Base-by-base conservation (phyloP, 345 rosid species). In the Conringia planisiliqua region DNA sequence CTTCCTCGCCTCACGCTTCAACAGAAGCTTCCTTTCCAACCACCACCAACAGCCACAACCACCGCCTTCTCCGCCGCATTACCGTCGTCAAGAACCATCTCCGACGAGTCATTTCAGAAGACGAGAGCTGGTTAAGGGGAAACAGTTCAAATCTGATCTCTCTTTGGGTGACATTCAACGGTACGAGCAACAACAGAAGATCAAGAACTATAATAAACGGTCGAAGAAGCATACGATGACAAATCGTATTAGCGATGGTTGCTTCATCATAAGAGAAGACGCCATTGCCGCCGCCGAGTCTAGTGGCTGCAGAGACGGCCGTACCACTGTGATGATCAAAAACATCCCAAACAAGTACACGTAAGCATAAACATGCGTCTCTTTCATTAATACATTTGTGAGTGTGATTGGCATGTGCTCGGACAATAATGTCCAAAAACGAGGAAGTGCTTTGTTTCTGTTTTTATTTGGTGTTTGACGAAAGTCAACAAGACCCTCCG, bases 341-440 rank as follows among this genome's bases (percentile, higher is more conserved):
- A 95, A 95, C 96, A 92, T 95, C 26, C 99, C 99, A 36, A 95
- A 92, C 79, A 95, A 90, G 81, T 92, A 90, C 86, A 95, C 90
- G 97, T 94, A 44, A 69, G 79, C 33, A 24, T 12, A 1, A 20
- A 16, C 30, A 40, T 59, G 24, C 18, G 7, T 48, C 61, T 40
- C 2, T 68, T 75, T 60, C 52, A 10, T 43, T 13, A 7, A 12
- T 56, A 24, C 11, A 10, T 52, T 6, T 46, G 73, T 20, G 68
- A 40, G 60, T 18, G 62, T 52, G 69, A 75, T 51, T 27, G n/a
- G 44, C 73, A 75, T 75, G 55, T 58, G 72, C 36, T 32, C 20
- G 20, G 36, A 58, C 54, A 3, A 39, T 27, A 32, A 11, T 51
- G 73, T 76, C 29, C 50, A 1, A 44, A 67, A 76, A 42, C 66